Evolutionary conservation across 2,329 filamentous ascomycete genomes (phyloP), one percentile per base, ranked within the genome.

Genomic region (Pseudogymnoascus sp.): DNA sequence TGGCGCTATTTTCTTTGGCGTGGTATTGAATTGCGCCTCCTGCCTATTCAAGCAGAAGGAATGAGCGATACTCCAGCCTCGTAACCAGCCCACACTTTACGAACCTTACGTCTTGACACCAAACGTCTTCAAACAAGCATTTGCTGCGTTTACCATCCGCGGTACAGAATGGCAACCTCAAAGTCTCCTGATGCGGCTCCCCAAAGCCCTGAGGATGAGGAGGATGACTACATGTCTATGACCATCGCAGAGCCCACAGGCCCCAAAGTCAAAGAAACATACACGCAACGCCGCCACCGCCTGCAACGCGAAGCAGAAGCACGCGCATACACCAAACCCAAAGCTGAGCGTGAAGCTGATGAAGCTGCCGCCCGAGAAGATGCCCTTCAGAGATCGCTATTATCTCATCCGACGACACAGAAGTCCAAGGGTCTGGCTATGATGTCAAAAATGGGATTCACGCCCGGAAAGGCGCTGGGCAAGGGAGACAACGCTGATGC

Each of bases 201-300:
- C 4, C 49, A 14, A 14, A 35, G 49, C 11, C 28, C 49, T 2
- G 49, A 55, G 2, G 49, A 55, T 5, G 90, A 92, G 18, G 90
- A 92, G 66, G 92, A 97, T 67, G 95, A 99, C 76, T 97, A 99
- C 80, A 96, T 99, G 89, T 91, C 88, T 69, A 97, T 99, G 93
- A 82, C 87, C 12, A 93, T 99, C 72, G 81, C 84, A 16, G 90
- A 96, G 62, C 81, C 84, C 0, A 75, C 75, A 16, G 72, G 73
- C 28, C 71, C 76, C 6, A 71, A 71, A 33, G 74, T 78, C 62
- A 82, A 81, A 66, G 86, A 89, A 73, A 87, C 86, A 9, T 84
- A 85, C 21, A 78, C 86, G 1, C 85, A 89, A 70, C 81, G 81
- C 1, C 71, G 71, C 7, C 67, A 67, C 11, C 72, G 72, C 38